phyloP scores from a whole-genome alignment of 495 filamentous ascomycete genomes.

The Aspergillus avenaceus region DNA sequence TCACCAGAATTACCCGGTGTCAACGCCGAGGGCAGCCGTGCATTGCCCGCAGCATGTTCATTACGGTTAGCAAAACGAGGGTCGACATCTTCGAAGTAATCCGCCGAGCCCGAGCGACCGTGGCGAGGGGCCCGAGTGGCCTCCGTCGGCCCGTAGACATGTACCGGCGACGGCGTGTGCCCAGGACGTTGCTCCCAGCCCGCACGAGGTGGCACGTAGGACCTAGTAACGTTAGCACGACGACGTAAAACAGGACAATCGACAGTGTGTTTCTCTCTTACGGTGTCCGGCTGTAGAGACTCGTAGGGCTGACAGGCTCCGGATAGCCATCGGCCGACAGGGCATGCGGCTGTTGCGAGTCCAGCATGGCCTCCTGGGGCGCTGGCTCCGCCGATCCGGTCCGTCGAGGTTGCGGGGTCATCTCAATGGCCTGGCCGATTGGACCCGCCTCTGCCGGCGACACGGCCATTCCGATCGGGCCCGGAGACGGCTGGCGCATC shows the following conservation, averaged over 20 bases:
- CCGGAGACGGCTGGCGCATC: constrained; percentile 48
- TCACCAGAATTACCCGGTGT: constrained; percentile 37
- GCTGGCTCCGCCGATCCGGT: constrained; percentile 30
- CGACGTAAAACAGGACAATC: constrained; percentile 6
- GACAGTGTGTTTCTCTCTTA: constrained; percentile 46
- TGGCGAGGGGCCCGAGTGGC: constrained; percentile 15
- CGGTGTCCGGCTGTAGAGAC: constrained; percentile 69
- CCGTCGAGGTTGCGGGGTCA: constrained; percentile 53
- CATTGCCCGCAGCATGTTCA: constrained; percentile 19
- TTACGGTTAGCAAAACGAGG: constrained; percentile 68
- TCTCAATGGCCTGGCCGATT: constrained; percentile 77
- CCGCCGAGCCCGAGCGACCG: constrained; percentile 42
- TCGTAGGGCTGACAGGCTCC: constrained; percentile 52
- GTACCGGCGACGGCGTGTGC: constrained; percentile 8
- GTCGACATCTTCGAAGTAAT: constrained; percentile 93
- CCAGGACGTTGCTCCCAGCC: constrained; percentile 34
- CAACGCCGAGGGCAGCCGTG: constrained; percentile 27
- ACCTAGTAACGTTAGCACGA: constrained; percentile 36
- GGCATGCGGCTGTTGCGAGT: constrained; percentile 57
- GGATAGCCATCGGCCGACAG: constrained; percentile 24
- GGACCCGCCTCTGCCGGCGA: constrained; percentile 37
- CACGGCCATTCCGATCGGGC: constrained; percentile 55
- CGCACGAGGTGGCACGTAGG: constrained; percentile 61
- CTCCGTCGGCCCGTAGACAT: constrained; percentile 7
- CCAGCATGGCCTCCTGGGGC: constrained; percentile 60